Percentiles rank a stretch among this genome's conserved stretches.
phyloP scores from a whole-genome alignment of 2,329 filamentous ascomycete species.

The Talaromyces rugulosus region DNA sequence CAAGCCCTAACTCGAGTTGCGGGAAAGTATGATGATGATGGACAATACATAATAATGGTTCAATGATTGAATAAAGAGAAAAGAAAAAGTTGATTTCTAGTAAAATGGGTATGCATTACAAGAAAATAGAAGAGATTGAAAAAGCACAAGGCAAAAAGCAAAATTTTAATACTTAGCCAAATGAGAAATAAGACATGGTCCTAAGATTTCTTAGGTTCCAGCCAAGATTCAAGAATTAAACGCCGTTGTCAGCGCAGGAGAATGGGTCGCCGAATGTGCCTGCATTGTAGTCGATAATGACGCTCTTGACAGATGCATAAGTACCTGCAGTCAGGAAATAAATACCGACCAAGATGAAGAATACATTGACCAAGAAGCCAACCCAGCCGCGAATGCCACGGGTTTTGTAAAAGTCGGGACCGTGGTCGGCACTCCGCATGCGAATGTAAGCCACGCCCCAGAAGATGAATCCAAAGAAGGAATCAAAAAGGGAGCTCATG shows the following conservation, averaged over 20 bases:
- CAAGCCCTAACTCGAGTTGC: constrained; percentile 6
- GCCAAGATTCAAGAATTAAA: constrained; percentile 20
- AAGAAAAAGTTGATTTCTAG: not conserved
- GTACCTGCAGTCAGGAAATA: constrained; percentile 79
- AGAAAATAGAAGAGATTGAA: not conserved
- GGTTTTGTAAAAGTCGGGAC: constrained; percentile 36
- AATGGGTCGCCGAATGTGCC: constrained; percentile 68
- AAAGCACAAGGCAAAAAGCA: not conserved
- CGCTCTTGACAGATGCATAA: constrained; percentile 52
- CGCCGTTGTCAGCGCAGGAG: constrained; percentile 56
- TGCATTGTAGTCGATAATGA: constrained; percentile 63
- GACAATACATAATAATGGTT: too few species aligned
- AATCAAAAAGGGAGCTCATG: constrained; percentile 75
- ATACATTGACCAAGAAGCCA: constrained; percentile 58
- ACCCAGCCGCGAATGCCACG: constrained; percentile 41
- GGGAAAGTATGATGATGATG: not conserved
- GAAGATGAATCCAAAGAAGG: constrained; percentile 80
- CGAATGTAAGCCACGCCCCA: constrained; percentile 51
- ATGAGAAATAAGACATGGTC: not conserved
- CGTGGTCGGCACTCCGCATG: constrained; percentile 40
- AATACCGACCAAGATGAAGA: constrained; percentile 70
- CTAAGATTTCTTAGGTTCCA: not conserved
- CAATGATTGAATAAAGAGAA: too few species aligned
- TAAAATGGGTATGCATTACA: constrained; percentile 1
- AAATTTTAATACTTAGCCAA: not conserved